Evolutionary conservation across 345 rosid genomes (phyloP).

Genomic region (Gossypium turneri): DNA sequence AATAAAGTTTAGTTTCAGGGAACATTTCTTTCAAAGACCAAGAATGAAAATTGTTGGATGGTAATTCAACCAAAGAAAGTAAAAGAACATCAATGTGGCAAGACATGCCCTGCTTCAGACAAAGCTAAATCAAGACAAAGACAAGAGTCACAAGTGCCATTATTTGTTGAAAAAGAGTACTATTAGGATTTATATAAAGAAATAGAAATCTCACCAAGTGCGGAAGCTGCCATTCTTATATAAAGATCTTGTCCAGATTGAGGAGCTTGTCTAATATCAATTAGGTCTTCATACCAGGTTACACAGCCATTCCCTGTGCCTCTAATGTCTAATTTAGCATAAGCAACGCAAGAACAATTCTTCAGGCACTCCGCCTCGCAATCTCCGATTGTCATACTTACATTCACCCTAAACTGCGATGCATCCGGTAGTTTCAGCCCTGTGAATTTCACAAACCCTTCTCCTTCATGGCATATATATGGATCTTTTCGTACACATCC

Average conservation of each 20-base stretch:
- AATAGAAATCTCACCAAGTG: slow-evolving; percentile 20
- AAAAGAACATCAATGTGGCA: not conserved
- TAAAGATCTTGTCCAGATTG: slow-evolving; percentile 29
- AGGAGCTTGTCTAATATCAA: slow-evolving; percentile 27
- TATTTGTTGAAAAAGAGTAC: not conserved
- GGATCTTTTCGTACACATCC: slow-evolving; percentile 18
- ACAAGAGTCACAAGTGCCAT: not conserved
- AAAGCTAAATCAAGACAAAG: not conserved
- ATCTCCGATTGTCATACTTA: slow-evolving; percentile 27
- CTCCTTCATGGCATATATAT: slow-evolving; percentile 17
- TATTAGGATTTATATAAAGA: not conserved
- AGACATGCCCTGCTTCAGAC: not conserved
- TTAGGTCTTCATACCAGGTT: slow-evolving; percentile 35
- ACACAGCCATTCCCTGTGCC: slow-evolving; percentile 35
- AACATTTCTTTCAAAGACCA: not conserved
- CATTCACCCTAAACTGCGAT: slow-evolving; percentile 24
- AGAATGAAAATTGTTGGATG: not conserved
- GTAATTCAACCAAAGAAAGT: not conserved
- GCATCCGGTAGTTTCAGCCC: slow-evolving; percentile 29
- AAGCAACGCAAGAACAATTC: slow-evolving; percentile 40
- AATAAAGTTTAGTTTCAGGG: not conserved
- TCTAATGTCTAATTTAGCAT: slow-evolving; percentile 25
- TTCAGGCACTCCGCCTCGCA: slow-evolving; percentile 31
- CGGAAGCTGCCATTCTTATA: slow-evolving; percentile 14
- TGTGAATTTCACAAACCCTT: slow-evolving; percentile 20